phyloP scores from a whole-genome alignment of 2,329 filamentous ascomycete genomes.

The Simplicillium aogashimaense region DNA sequence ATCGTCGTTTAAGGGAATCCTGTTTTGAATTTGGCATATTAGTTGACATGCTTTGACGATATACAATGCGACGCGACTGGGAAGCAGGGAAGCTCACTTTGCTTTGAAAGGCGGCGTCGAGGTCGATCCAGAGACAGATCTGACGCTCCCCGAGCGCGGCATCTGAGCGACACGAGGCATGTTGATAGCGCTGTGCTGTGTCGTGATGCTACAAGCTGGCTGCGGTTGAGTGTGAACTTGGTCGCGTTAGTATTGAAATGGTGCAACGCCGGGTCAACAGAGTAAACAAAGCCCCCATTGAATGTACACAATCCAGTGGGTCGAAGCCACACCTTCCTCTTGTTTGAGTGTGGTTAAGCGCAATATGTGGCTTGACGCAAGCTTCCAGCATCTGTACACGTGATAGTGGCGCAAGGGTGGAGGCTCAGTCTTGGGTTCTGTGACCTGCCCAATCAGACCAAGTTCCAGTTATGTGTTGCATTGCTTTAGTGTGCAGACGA shows the following conservation, averaged over 20 bases:
- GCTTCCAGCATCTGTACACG: not conserved
- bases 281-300: slow-evolving; percentile 9
- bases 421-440: no score
- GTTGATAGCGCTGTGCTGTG: not conserved
- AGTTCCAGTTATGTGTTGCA: no score
- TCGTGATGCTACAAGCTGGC: not conserved
- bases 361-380: not conserved
- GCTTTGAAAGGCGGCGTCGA: slow-evolving; percentile 45
- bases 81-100: slow-evolving; percentile 33
- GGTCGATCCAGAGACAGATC: slow-evolving; percentile 35
- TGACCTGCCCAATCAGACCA: no score
- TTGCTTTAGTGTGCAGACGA: no score
- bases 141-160: slow-evolving; percentile 37
- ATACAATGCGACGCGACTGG: slow-evolving; percentile 4
- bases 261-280: slow-evolving; percentile 3
- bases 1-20: slow-evolving; percentile 95
- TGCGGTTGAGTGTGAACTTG: not conserved
- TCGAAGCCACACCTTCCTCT: slow-evolving; percentile 1
- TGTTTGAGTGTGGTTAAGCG: slow-evolving; percentile 5
- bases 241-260: slow-evolving; percentile 5
- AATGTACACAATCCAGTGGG: slow-evolving; percentile 1
- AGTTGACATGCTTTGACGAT: slow-evolving; percentile 9
- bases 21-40: slow-evolving; percentile 23
- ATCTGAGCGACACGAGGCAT: slow-evolving; percentile 52
- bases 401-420: not conserved